Conservation (phyloP, 140 eudicot genomes). For the Ambrosia hybrid region DNA sequence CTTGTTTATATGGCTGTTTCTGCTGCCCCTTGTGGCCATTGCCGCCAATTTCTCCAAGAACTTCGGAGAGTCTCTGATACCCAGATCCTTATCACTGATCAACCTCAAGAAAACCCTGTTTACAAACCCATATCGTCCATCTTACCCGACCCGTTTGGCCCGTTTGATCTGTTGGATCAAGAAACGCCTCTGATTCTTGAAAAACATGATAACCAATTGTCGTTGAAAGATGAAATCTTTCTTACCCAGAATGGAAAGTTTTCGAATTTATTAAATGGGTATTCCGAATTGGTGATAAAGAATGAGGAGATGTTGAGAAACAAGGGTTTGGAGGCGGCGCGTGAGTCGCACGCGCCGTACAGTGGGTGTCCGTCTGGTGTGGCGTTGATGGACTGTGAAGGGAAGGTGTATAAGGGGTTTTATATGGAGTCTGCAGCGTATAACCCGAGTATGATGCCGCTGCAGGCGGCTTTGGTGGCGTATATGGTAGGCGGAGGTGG, state of each 20-base stretch:
- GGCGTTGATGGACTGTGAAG: constrained; percentile 68
- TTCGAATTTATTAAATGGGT: constrained; percentile 44
- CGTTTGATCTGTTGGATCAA: constrained; percentile 52
- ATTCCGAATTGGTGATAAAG: constrained; percentile 19
- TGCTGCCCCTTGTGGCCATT: constrained; percentile 79
- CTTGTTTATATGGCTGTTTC: constrained; percentile 60
- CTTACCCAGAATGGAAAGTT: constrained; percentile 5
- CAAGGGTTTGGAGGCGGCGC: constrained; percentile 64
- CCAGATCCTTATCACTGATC: constrained; percentile 45
- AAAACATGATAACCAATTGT: constrained; percentile 37
- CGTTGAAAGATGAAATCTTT: neutral
- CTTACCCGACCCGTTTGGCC: constrained; percentile 68
- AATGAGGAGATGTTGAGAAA: constrained; percentile 26
- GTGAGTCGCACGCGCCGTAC: constrained; percentile 76
- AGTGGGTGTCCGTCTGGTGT: constrained; percentile 86
- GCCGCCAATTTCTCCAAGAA: constrained; percentile 77
- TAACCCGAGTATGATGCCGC: constrained; percentile 86
- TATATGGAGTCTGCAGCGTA: constrained; percentile 84
- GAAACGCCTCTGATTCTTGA: constrained; percentile 62
- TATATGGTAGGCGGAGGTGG: constrained; percentile 65
- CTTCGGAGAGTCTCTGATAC: constrained; percentile 43
- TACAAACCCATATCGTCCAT: constrained; percentile 40
- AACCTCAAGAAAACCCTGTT: constrained; percentile 9
- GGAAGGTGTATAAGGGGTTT: constrained; percentile 59
- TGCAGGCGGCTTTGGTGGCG: constrained; percentile 89